Conservation (phyloP, 306 rosid species). For the Glycine soja region DNA sequence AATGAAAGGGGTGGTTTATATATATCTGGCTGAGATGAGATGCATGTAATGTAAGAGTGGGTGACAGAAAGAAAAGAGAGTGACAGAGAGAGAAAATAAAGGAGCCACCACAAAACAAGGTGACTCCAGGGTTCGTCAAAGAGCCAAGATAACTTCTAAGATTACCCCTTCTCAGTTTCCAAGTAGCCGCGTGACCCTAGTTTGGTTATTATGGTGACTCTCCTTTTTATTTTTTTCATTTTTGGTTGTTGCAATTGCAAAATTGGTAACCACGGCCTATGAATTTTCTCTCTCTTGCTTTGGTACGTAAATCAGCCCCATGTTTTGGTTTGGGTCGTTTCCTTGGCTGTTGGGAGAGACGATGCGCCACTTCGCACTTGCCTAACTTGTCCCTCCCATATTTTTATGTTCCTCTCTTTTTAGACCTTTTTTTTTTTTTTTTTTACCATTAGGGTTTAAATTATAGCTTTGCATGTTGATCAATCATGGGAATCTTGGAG, state of each 20-base stretch:
- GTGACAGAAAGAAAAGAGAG: not conserved
- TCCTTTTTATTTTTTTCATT: too few species aligned
- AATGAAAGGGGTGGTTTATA: too few species aligned
- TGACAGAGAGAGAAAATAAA: too few species aligned
- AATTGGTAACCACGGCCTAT: too few species aligned
- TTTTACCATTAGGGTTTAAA: not conserved
- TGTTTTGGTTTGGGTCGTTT: too few species aligned
- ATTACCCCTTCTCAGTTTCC: constrained; percentile 48
- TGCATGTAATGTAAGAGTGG: constrained; percentile 8
- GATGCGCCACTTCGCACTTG: constrained; percentile 70
- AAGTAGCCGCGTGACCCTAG: constrained; percentile 52
- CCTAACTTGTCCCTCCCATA: constrained; percentile 32
- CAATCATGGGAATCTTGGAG: not conserved
- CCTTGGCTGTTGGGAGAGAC: constrained; percentile 64
- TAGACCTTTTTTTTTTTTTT: not conserved
- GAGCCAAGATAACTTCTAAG: constrained; percentile 42
- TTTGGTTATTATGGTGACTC: not conserved
- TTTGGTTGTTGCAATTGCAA: not conserved
- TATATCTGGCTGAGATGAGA: not conserved
- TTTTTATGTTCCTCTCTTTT: not conserved
- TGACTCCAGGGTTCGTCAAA: constrained; percentile 68
- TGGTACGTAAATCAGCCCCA: not conserved
- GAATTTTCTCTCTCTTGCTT: constrained; percentile 7
- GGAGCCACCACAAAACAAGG: not conserved
- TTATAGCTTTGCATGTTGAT: not conserved